Evolutionary conservation across 2,329 filamentous ascomycete species (phyloP).

Genomic region (Teratosphaeriaceae sp.): DNA sequence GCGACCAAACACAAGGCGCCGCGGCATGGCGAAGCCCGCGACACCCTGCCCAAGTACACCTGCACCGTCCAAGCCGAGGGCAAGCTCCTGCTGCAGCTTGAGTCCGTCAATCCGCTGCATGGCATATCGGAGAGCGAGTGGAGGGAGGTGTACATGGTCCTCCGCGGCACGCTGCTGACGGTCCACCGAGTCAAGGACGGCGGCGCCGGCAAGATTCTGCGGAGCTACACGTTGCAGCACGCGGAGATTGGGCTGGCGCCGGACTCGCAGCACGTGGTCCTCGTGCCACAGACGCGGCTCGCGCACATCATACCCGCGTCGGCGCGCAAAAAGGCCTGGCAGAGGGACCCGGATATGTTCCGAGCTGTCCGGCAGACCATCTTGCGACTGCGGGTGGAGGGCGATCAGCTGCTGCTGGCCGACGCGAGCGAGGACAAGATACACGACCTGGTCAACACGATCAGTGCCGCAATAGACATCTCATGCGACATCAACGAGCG

Average conservation of each 20-base stretch:
- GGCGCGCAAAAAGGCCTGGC: conserved; percentile 34
- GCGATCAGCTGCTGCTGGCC: conserved; percentile 66
- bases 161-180: conserved; percentile 63
- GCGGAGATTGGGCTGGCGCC: conserved; percentile 68
- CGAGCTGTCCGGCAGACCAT: conserved; percentile 49
- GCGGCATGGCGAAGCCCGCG: conserved; percentile 14
- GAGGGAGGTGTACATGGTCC: conserved; percentile 49
- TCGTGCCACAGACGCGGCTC: conserved; percentile 39
- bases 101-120: conserved; percentile 28
- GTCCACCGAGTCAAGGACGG: conserved; percentile 55
- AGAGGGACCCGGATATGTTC: conserved; percentile 42
- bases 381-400: conserved; percentile 65
- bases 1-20: conserved; percentile 14
- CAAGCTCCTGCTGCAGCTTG: conserved; percentile 27
- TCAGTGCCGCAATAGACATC: conserved; percentile 69
- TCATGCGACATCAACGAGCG: conserved; percentile 65
- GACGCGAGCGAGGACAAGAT: conserved; percentile 59
- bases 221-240: conserved; percentile 65
- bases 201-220: conserved; percentile 53
- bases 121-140: conserved; percentile 25
- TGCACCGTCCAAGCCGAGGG: conserved; percentile 27
- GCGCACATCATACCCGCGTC: conserved; percentile 38
- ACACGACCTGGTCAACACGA: conserved; percentile 59
- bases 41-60: conserved; percentile 27
- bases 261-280: conserved; percentile 57